Conservation (phyloP, 2,329 filamentous ascomycete species). For the Verticillium klebahnii region DNA sequence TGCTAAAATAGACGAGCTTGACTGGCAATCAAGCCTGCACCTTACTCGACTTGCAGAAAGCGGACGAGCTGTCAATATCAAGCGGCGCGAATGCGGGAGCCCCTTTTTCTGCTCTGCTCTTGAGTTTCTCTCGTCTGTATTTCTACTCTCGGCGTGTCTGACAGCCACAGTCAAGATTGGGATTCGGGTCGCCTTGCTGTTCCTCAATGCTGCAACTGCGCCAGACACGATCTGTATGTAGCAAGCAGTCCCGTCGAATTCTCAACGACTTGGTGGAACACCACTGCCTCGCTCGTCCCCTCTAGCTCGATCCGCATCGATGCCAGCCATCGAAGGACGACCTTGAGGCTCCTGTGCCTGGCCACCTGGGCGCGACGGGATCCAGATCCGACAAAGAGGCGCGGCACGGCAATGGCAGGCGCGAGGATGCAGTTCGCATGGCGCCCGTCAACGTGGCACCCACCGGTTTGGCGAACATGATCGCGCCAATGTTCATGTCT, state of each 20-base stretch:
- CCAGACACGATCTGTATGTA: neutral
- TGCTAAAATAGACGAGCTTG: neutral
- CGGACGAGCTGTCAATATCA: neutral
- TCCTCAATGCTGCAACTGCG: neutral
- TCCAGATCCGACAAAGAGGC: neutral
- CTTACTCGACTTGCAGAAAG: neutral
- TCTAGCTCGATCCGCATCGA: neutral
- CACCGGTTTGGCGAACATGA: neutral
- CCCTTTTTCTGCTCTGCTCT: neutral
- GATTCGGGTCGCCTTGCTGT: too few species aligned
- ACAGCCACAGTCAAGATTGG: too few species aligned
- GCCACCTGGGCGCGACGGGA: neutral
- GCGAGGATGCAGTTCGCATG: constrained; percentile 6
- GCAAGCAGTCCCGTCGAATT: neutral
- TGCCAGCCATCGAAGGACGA: neutral
- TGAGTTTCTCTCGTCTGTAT: too few species aligned
- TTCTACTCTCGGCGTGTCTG: too few species aligned
- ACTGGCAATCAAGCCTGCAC: neutral
- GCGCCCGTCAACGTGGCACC: constrained; percentile 5
- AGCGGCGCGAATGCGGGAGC: neutral
- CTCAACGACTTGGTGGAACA: neutral
- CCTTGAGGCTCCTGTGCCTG: neutral
- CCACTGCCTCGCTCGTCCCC: neutral
- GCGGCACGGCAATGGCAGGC: neutral
- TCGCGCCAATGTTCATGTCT: neutral